phyloP scores from a whole-genome alignment of 2,329 filamentous ascomycete species.

The Stagonosporopsis vannaccii region DNA sequence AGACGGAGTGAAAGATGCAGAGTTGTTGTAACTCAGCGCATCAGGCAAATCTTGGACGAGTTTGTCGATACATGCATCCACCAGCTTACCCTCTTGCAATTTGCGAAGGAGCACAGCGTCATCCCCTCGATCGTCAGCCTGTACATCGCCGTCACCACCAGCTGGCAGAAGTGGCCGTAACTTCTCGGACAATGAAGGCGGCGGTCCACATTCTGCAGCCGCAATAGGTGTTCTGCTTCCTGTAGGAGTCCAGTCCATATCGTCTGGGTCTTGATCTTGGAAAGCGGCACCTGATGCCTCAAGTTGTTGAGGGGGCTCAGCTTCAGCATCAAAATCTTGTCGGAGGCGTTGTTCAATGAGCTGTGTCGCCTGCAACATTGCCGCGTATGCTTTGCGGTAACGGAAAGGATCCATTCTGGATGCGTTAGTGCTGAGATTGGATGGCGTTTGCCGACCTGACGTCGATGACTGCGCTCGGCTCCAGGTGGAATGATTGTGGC shows the following conservation, averaged over 20 bases:
- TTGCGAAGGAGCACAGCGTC: constrained; percentile 45
- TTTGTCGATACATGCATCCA: constrained; percentile 49
- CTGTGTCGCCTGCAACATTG: constrained; percentile 47
- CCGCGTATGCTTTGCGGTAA: constrained; percentile 48
- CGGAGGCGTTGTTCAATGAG: constrained; percentile 42
- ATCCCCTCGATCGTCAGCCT: constrained; percentile 30
- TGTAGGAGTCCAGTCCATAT: constrained; percentile 50
- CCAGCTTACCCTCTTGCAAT: constrained; percentile 45
- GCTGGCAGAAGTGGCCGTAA: constrained; percentile 42
- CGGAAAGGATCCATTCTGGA: constrained; percentile 47
- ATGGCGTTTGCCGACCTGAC: not conserved
- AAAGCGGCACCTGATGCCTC: constrained; percentile 22
- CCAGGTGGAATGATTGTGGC: not conserved
- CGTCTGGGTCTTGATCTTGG: constrained; percentile 44
- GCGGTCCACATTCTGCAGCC: constrained; percentile 41
- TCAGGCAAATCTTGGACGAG: constrained; percentile 46
- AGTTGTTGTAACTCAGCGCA: constrained; percentile 45
- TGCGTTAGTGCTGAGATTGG: constrained; percentile 21
- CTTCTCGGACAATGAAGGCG: constrained; percentile 37
- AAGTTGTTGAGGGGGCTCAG: constrained; percentile 14
- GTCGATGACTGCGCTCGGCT: constrained; percentile 3
- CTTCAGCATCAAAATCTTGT: constrained; percentile 24
- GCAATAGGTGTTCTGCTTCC: constrained; percentile 38
- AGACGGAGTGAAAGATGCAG: constrained; percentile 46
- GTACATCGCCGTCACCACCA: constrained; percentile 34